Evolutionary conservation across 1,139 yeast species (phyloP), one percentile per base, ranked within the genome.

Genomic region (Geotrichum klebahnii): DNA sequence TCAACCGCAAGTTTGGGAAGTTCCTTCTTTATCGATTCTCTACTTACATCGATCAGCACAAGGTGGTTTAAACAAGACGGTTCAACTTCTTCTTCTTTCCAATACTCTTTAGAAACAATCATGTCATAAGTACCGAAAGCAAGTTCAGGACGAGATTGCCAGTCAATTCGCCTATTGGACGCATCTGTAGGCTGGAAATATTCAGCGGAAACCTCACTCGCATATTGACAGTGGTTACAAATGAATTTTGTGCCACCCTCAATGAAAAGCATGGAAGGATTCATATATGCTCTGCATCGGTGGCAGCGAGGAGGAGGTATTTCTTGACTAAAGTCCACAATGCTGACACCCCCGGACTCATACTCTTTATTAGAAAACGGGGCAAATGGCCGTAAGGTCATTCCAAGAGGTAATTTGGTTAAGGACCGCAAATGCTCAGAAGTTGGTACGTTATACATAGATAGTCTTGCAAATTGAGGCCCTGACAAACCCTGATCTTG

Each of bases 251-350:
- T 79, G 38, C 82, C 82, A 46, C 76, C 77, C 8, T 80, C 75
- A 58, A 84, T 82, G 59, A 81, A 71, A 28, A 65, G 82, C 82
- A 86, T 84, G 16, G 82, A 79, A 2, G 97, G 95, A 64, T 92
- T 92, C 58, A 89, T 76, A 66, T 89, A 92, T 1, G 96, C 78
- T 53, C 97, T 78, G 68, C 99, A 92, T 53, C 98, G 81, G 57
- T 80, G 78, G 68, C 98, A 92, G 60, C 99, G 78, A 33, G 95
- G 82, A 0, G 96, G 96, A 0, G 89, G 87, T 1, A 74, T 62
- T 9, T 38, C 51, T n/a, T 55, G 46, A 3, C 76, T 64, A 69
- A 84, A 78, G 59, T 85, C 92, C 4, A 83, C 82, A 5, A 76
- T 75, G 0, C 95, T 95, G 2, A 89, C 77, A 0, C 78, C 69